phyloP scores from a whole-genome alignment of 208 protist genomes.

The Wallacemonas rigidus region DNA sequence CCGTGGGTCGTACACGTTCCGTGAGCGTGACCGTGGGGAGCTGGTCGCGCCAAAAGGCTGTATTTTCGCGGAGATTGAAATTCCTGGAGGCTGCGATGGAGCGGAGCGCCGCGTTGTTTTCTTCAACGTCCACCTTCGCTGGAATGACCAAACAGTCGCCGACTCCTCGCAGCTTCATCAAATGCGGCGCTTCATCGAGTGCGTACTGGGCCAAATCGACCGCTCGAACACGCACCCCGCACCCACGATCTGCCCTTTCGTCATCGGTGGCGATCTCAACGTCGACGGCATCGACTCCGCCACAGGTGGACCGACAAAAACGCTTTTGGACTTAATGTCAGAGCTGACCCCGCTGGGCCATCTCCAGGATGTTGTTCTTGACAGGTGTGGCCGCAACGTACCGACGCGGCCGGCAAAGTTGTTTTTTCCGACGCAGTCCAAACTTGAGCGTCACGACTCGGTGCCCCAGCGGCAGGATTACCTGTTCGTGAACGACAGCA shows the following conservation, averaged over 20 bases:
- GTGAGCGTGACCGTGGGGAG: conserved; percentile 44
- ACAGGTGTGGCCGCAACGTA: conserved; percentile 45
- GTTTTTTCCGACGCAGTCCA: conserved; percentile 86
- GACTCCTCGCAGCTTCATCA: conserved; percentile 80
- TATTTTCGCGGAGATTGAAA: conserved; percentile 81
- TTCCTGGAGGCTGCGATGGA: conserved; percentile 41
- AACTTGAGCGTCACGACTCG: conserved; percentile 57
- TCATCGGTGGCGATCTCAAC: conserved; percentile 87
- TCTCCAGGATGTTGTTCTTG: conserved; percentile 68
- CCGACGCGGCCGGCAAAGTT: conserved; percentile 76
- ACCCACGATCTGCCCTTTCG: conserved; percentile 37
- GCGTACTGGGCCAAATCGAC: conserved; percentile 52
- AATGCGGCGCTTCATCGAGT: conserved; percentile 63
- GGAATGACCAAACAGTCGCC: conserved; percentile 50
- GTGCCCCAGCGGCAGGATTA: conserved; percentile 86
- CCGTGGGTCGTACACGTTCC: conserved; percentile 85
- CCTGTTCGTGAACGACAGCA: conserved; percentile 62
- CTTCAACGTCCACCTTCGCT: conserved; percentile 87
- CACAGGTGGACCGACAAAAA: conserved; percentile 44
- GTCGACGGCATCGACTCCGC: conserved; percentile 71
- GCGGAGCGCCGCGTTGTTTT: conserved; percentile 52
- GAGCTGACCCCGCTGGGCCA: conserved; percentile 65
- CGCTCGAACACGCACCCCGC: conserved; percentile 23
- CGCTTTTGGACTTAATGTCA: conserved; percentile 60
- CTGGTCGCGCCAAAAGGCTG: conserved; percentile 64